Evolutionary conservation across 2,329 filamentous ascomycete genomes (phyloP), one percentile per base, ranked within the genome.

Genomic region (Neocatenulostroma microsporum): DNA sequence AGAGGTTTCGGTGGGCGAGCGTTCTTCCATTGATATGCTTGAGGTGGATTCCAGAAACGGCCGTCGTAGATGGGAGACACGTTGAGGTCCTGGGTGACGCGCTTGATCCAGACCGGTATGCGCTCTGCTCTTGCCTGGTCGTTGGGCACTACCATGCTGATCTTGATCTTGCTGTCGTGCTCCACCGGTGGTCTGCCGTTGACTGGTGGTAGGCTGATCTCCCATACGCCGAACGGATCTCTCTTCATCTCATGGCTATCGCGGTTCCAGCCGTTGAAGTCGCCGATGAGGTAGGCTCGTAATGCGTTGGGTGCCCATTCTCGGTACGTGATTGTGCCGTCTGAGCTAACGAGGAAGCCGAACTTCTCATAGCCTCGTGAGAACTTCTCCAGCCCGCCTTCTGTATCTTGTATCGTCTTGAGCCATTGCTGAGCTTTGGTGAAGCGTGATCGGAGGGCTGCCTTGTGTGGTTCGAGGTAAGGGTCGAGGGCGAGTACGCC

Each of bases 111-210:
- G 19, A 87, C 85, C 18, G 91, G 91, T 35, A 98, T 68, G 49
- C 89, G 79, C 65, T 96, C 89, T 50, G 89, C 78, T 49, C 81
- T 76, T 19, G 62, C 63, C 57, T 91, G 82, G 41, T 87, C 84
- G 24, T 70, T 78, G 10, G 84, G 85, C 8, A 85, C 74, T 33
- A 84, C 77, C 62, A 98, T 74, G 7, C 88, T 43, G 58, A 88
- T 89, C 81, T 98, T 98, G 64, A 98, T 66, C 67, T 95, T 98
- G 52, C 87, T 93, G 50, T 94, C 86, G 66, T 98, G 91, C 32
- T 82, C 74, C 54, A 98, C 94, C 3, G 79, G 80, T 29, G 85
- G 73, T 44, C 82, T 67, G 21, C 88, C 87, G 55, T 86, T 64
- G 30, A 82, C 76, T 11, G 84, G 82, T 9, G 84, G 83, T 7